These are phyloP conservation scores for Chalciporus pseudorubinellus DNA, from an alignment of 768 basidiomycete genomes.

Conservation along the genomic window DNA sequence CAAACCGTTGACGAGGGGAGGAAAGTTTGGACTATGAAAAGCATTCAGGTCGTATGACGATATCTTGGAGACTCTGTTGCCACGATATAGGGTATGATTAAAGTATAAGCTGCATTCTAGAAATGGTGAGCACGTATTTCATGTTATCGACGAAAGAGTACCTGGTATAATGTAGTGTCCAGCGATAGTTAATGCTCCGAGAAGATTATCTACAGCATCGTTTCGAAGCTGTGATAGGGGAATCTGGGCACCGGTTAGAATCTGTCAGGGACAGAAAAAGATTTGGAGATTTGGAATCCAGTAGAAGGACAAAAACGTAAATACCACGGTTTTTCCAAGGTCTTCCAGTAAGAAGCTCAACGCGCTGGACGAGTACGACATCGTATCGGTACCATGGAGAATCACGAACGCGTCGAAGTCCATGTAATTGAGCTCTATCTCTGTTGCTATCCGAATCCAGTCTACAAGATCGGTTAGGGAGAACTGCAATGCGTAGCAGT, in stretches of 20 bases:
- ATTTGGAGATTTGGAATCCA: background rate
- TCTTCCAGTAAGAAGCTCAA: conserved; percentile 91
- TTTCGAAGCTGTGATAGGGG: conserved; percentile 89
- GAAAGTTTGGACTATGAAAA: conserved; percentile 82
- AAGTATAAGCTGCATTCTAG: conserved; percentile 88
- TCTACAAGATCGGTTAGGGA: conserved; percentile 44
- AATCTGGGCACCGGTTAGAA: conserved; percentile 91
- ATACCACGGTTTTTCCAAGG: conserved; percentile 85
- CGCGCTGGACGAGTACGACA: conserved; percentile 87
- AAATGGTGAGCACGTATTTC: background rate
- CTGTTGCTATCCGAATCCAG: conserved; percentile 87
- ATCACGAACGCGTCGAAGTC: conserved; percentile 88
- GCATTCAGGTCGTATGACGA: conserved; percentile 84
- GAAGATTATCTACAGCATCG: conserved; percentile 90
- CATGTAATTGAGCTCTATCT: conserved; percentile 89
- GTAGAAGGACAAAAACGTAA: conserved; percentile 12
- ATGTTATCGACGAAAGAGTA: conserved; percentile 26
- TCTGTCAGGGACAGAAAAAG: conserved; percentile 41
- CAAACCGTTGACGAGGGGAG: conserved; percentile 75
- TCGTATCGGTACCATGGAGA: conserved; percentile 89
- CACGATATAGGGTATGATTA: conserved; percentile 84
- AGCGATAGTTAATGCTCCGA: conserved; percentile 85
- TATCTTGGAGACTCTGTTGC: conserved; percentile 78
- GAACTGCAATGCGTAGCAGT: background rate
- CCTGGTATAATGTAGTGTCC: conserved; percentile 92